Evolutionary conservation across 1,284 basidiomycete species (phyloP).

Genomic region (Takashimella tepidaria): DNA sequence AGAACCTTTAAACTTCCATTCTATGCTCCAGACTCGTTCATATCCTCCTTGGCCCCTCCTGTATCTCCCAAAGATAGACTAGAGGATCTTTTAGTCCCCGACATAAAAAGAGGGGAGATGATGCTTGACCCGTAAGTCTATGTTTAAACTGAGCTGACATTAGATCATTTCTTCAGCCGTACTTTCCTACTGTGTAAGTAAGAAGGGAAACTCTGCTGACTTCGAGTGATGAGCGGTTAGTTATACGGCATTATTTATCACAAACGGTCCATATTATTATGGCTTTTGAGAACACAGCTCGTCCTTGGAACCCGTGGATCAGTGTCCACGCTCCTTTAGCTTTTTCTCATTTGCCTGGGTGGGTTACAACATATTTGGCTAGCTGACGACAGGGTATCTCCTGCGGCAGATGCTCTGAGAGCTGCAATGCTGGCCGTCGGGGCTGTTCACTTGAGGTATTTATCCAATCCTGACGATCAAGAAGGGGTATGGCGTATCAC

Average conservation of each 20-base stretch:
- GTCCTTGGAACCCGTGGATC: constrained; percentile 44
- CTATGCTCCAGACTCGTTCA: constrained; percentile 16
- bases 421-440: constrained; percentile 40
- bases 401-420: constrained; percentile 40
- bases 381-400: constrained; percentile 15
- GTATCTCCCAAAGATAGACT: constrained; percentile 22
- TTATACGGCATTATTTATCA: constrained; percentile 43
- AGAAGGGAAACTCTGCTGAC: constrained; percentile 5
- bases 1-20: constrained; percentile 18
- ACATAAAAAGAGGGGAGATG: constrained; percentile 25
- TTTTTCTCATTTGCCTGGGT: constrained; percentile 38
- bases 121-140: constrained; percentile 42
- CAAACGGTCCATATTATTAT: constrained; percentile 41
- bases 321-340: constrained; percentile 38
- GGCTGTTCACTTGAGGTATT: constrained; percentile 38
- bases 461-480: constrained; percentile 30
- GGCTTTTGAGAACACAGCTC: constrained; percentile 32
- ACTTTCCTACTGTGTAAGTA: constrained; percentile 37
- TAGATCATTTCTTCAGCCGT: constrained; percentile 38
- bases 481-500: constrained; percentile 33
- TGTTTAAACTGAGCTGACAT: constrained; percentile 3
- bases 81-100: constrained; percentile 21
- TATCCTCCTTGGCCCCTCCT: constrained; percentile 17
- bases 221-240: constrained; percentile 36
- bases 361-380: constrained; percentile 7